Percentiles rank a stretch among this genome's conserved stretches.
These are phyloP conservation scores for Wickerhamomyces tratensis DNA, from an alignment of 805 yeast genomes.

Conservation along the genomic window DNA sequence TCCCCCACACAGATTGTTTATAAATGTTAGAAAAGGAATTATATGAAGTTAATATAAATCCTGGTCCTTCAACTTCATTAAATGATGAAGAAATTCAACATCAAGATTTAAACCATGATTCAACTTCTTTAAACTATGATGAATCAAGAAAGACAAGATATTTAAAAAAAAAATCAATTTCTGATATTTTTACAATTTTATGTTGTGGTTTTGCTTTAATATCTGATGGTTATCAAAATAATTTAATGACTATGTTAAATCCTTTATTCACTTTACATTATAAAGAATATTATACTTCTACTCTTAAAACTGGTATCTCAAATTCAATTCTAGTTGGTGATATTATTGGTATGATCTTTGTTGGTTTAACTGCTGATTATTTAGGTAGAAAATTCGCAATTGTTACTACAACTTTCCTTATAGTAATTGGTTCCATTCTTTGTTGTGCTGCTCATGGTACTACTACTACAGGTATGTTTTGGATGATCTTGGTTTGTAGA, in stretches of 20 bases:
- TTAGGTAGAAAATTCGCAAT: slow-evolving; percentile 67
- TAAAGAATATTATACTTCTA: slow-evolving; percentile 25
- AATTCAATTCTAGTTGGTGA: slow-evolving; percentile 66
- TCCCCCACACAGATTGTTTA: no score
- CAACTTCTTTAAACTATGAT: no score
- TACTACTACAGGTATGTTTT: slow-evolving; percentile 51
- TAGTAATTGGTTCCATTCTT: slow-evolving; percentile 54
- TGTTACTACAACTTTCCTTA: slow-evolving; percentile 47
- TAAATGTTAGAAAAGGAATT: no score
- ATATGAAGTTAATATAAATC: no score
- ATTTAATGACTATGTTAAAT: slow-evolving; percentile 63
- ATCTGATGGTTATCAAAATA: slow-evolving; percentile 73
- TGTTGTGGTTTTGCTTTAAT: slow-evolving; percentile 66
- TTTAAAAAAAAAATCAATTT: slow-evolving; percentile 17
- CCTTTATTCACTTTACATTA: slow-evolving; percentile 34
- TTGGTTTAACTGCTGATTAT: slow-evolving; percentile 43
- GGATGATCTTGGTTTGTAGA: slow-evolving; percentile 68
- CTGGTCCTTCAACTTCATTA: no score
- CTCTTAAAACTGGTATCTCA: slow-evolving; percentile 55
- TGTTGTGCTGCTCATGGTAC: slow-evolving; percentile 66
- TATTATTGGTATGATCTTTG: slow-evolving; percentile 36
- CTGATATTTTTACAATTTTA: slow-evolving; percentile 36
- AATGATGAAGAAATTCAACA: no score
- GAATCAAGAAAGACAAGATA: slow-evolving; percentile 13
- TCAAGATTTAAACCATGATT: no score